Evolutionary conservation across 176 grass and related monocot species (phyloP), one percentile per base, ranked within the genome.

Genomic region (Urochloa ruziziensis): DNA sequence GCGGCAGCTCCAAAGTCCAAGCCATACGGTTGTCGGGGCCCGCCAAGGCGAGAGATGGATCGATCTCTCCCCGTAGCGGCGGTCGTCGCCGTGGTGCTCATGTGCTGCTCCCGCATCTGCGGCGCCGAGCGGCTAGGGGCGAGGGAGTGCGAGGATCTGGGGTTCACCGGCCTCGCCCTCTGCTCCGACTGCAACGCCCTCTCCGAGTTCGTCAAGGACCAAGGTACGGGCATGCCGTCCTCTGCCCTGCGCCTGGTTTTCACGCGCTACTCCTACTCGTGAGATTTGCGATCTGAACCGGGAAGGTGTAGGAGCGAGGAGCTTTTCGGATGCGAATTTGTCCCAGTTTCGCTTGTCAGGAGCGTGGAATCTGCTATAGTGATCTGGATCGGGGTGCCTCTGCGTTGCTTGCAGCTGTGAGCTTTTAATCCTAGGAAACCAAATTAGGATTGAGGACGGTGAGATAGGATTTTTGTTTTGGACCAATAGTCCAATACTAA

Each of bases 161-260:
- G 97, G 0, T 99, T 99, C 88, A 99, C 97, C 34, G 93, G 97
- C 73, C 97, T 99, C 51, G 97, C 97, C 40, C 91, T 99, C 35
- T 99, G 97, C 88, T 99, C 97, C 83, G 93, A 99, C 84, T 96
- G 97, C 91, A 92, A 84, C 63, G 87, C 93, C 37, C 87, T 99
- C 29, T 30, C 70, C 2, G 97, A 99, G 65, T 96, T 94, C 75
- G 88, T 99, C 33, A 96, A 99, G 90, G 89, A 99, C 59, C 63
- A 94, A 89, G 97, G 97, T 99, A 79, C 21, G 28, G 7, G 1
- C 11, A 2, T 5, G 6, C 40, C 42, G 21, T 44, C 4, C 3
- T 37, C 56, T 39, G 21, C 1, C 36, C 19, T 58, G 9, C 27
- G 8, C 29, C 7, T 42, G n/a, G 16, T 18, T 14, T 46, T 68